Evolutionary conservation across 495 filamentous ascomycete species (phyloP).

Genomic region (Apiosordaria backusii): DNA sequence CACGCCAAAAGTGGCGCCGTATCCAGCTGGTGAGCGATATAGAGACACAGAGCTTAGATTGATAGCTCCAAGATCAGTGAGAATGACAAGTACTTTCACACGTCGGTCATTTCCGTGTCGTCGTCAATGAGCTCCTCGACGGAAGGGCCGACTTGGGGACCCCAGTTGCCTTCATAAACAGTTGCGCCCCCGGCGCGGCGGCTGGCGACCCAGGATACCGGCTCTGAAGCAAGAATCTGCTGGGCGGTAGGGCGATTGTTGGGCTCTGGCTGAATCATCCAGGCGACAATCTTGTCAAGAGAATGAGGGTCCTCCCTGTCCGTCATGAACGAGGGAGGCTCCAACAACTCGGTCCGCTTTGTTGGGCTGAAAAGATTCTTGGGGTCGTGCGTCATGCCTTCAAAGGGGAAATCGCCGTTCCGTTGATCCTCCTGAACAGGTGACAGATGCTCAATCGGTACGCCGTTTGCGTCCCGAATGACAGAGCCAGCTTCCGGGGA

Average conservation of each 20-base stretch:
- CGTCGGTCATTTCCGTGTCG: slow-evolving; percentile 50
- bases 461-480: slow-evolving; percentile 70
- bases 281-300: slow-evolving; percentile 77
- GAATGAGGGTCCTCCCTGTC: slow-evolving; percentile 64
- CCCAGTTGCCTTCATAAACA: slow-evolving; percentile 94
- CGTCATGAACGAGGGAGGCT: slow-evolving; percentile 84
- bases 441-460: slow-evolving; percentile 46
- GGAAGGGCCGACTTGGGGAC: slow-evolving; percentile 48
- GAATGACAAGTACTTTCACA: slow-evolving; percentile 27
- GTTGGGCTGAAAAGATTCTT: slow-evolving; percentile 47
- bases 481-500: slow-evolving; percentile 68
- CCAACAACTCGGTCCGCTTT: slow-evolving; percentile 61
- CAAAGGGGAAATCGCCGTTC: slow-evolving; percentile 30
- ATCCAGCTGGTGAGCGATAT: slow-evolving; percentile 39
- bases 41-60: slow-evolving; percentile 17
- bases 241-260: slow-evolving; percentile 67
- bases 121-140: slow-evolving; percentile 32
- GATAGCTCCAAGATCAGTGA: slow-evolving; percentile 21
- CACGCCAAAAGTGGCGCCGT: slow-evolving; percentile 27
- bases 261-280: slow-evolving; percentile 81
- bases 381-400: slow-evolving; percentile 28
- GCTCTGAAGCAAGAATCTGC: slow-evolving; percentile 63
- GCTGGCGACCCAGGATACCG: slow-evolving; percentile 69
- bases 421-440: slow-evolving; percentile 34
- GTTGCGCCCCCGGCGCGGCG: slow-evolving; percentile 81